Base-by-base conservation (phyloP, 2,329 filamentous ascomycete species). In the Elsinoe necatrix region DNA sequence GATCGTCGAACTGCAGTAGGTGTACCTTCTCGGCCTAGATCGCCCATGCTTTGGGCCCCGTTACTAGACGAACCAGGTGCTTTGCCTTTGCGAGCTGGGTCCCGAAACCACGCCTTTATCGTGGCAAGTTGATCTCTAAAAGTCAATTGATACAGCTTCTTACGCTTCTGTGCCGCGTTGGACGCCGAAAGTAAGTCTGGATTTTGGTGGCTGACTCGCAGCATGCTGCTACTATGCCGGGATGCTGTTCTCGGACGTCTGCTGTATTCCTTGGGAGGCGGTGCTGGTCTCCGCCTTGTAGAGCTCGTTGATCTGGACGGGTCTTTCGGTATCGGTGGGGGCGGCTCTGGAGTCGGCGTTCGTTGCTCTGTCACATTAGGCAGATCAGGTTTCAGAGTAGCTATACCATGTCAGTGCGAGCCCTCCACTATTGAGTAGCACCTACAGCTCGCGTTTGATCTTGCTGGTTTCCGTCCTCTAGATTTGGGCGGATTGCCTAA, bases 201-300 rank as follows among this genome's bases (percentile, higher is more conserved):
- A 62, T 85, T 84, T 37, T 76, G 80, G 12, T 87, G 86, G 37
- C 95, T 89, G 3, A 95, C 81, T 67, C 95, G 89, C 29, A 96
- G 79, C 61, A 89, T 93, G 63, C 90, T 95, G 42, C 88, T 87
- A 59, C 89, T 69, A n/a, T 63, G 61, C 50, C 67, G 62, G 9
- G 66, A 67, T 12, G 63, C 57, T 20, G 64, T 63, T 39, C 67
- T 61, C 79, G 62, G 87, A 87, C 64, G 60, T 63, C 86, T 79
- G 58, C 87, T 83, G 61, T 83, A 84, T 62, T 96, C 91, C 69
- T 96, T 96, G 1, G 92, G 90, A 41, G 92, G 92, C 8, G 87
- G 88, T 39, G 88, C 77, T 4, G 91, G 85, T 48, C 88, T 83
- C 59, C 87, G 84, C 59, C 86, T 78, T 27, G 89, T 90, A 11